These are phyloP conservation scores for Lepidopterella palustris DNA, from an alignment of 495 filamentous ascomycete species.

Conservation along the genomic window DNA sequence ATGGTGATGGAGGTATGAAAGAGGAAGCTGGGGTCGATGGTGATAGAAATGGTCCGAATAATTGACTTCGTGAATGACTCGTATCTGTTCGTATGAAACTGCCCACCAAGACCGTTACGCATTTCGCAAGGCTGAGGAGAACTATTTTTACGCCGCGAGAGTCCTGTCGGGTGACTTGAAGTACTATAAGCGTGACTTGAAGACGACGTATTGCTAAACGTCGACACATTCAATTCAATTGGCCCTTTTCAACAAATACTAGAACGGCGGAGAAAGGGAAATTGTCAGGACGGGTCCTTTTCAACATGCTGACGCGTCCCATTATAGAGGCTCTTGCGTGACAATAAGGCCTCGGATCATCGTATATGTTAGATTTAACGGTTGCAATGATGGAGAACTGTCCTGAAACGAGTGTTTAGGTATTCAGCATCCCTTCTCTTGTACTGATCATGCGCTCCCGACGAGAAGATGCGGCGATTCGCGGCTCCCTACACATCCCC, in stretches of 20 bases:
- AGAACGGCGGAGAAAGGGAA: neutral
- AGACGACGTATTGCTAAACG: too few species aligned
- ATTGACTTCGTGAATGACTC: neutral
- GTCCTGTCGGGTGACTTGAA: too few species aligned
- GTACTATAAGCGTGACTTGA: too few species aligned
- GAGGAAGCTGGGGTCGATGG: neutral
- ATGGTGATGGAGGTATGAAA: neutral
- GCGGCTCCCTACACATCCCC: neutral
- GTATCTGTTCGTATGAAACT: neutral
- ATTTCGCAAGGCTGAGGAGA: too few species aligned
- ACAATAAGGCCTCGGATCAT: conserved; percentile 4
- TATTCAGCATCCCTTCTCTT: neutral
- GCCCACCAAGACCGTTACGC: neutral
- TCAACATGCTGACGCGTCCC: neutral
- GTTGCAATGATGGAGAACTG: neutral
- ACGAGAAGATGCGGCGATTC: neutral
- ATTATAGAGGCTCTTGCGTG: conserved; percentile 2
- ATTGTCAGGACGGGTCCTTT: neutral
- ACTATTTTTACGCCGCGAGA: too few species aligned
- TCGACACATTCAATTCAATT: too few species aligned
- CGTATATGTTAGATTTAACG: neutral
- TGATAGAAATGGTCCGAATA: neutral
- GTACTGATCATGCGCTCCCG: neutral
- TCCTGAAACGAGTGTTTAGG: conserved; percentile 4
- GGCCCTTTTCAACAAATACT: too few species aligned